Evolutionary conservation across 2,329 filamentous ascomycete genomes (phyloP).

Genomic region (Mollisiaceae sp.): DNA sequence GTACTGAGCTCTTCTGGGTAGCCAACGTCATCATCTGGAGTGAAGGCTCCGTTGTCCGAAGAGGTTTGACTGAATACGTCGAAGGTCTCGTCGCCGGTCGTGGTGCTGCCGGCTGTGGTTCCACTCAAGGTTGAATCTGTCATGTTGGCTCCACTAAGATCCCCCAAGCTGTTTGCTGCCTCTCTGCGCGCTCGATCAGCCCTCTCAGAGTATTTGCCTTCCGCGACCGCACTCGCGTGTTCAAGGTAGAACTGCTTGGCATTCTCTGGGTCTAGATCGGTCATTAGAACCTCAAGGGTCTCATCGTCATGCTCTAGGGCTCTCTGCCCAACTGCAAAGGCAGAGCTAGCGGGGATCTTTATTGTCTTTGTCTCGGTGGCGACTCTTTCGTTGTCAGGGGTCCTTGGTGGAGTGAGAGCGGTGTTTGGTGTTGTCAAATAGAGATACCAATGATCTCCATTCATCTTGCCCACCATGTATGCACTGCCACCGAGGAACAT

Average conservation of each 20-base stretch:
- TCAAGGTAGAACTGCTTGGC: conserved; percentile 77
- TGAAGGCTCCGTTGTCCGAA: conserved; percentile 63
- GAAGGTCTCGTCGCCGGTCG: conserved; percentile 61
- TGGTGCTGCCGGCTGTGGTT: conserved; percentile 44
- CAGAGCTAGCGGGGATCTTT: conserved; percentile 44
- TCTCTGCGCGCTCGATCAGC: conserved; percentile 66
- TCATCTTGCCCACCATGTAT: conserved; percentile 99
- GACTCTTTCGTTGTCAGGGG: conserved; percentile 62
- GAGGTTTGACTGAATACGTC: conserved; percentile 84
- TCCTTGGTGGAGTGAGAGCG: conserved; percentile 80
- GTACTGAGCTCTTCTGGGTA: conserved; percentile 80
- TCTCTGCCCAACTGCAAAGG: conserved; percentile 30
- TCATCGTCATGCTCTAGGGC: conserved; percentile 63
- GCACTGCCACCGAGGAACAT: conserved; percentile 92
- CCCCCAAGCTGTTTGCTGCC: conserved; percentile 63
- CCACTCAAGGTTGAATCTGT: conserved; percentile 46
- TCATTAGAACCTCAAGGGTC: conserved; percentile 77
- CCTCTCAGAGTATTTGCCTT: conserved; percentile 74
- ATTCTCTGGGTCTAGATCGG: conserved; percentile 70
- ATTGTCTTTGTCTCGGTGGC: conserved; percentile 42
- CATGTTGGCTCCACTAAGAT: conserved; percentile 57
- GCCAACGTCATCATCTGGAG: conserved; percentile 59
- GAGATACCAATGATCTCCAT: conserved; percentile 98
- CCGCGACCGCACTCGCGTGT: conserved; percentile 88
- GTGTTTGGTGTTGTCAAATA: conserved; percentile 91